Base-by-base conservation (phyloP, 2,329 filamentous ascomycete species). In the Ceratocystis papillata region DNA sequence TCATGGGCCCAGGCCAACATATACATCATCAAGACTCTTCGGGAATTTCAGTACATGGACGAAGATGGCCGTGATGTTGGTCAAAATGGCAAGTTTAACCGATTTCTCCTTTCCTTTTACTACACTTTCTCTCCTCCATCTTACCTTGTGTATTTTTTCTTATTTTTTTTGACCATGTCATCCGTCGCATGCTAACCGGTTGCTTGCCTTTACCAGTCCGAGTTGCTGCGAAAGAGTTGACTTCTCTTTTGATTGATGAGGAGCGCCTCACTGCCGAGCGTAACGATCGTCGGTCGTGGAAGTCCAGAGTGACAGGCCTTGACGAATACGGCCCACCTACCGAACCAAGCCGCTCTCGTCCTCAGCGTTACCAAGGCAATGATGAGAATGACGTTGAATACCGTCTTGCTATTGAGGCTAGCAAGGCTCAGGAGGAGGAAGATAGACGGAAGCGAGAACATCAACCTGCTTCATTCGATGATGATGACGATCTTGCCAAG, bases 1-100 rank as follows among this genome's bases (percentile, higher is more conserved):
- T 96, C 93, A 3, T 99, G 94, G 94, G 92, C 92, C 69, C 88
- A 92, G 73, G 95, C 97, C 79, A 97, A 96, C 75, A 87, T 96
- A 70, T 99, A 96, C 77, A 94, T 99, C 76, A 96, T 99, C 80
- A 97, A 96, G 80, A 99, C 94, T 37, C 77, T 99, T 75, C 88
- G 94, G 74, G 94, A 99, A 76, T 99, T 99, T 72, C 89, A 94
- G 74, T 96, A 97, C 75, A 84, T 96, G 64, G 94, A 99, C 70
- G 94, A 99, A 73, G 94, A 99, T 69, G 90, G 92, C 61, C 85
- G 88, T 70, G 94, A 99, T 74, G 94, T 99, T 62, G 94, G 94
- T 65, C 90, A 96, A 73, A 97, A 96, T 77, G 93, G 94, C 96
- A 79, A 71, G 85, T 77, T 30, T 17, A 44, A 20, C 17, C 41